Percentiles rank a stretch among this genome's conserved stretches.
Evolutionary conservation across 129 eudicot genomes (phyloP).

Genomic region (Lonicera japonica): DNA sequence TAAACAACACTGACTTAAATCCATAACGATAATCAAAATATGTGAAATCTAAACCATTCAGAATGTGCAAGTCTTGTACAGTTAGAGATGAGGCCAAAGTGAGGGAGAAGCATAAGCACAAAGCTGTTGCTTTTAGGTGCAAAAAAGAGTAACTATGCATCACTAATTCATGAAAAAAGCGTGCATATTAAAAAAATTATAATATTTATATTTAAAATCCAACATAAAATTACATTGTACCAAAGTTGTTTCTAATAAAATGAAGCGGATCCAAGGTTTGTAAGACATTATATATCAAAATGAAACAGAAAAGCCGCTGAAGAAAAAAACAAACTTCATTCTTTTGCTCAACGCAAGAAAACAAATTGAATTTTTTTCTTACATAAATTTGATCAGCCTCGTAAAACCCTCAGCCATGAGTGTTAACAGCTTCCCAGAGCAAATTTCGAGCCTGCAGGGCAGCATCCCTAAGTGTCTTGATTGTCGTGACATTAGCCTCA

Average conservation of each 20-base stretch:
- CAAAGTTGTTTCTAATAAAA: background rate
- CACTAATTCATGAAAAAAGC: background rate
- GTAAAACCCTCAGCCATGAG: constrained; percentile 58
- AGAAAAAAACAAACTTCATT: background rate
- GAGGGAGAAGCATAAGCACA: too few relatives aligned
- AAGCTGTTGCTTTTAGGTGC: too few relatives aligned
- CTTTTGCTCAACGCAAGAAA: constrained; percentile 15
- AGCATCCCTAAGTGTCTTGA: constrained; percentile 62
- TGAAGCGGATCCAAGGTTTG: background rate
- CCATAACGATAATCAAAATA: too few relatives aligned
- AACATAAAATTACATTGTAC: constrained; percentile 1
- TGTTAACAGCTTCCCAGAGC: constrained; percentile 92
- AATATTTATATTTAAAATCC: background rate
- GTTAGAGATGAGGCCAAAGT: too few relatives aligned
- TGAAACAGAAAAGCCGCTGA: background rate
- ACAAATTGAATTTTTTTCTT: constrained; percentile 4
- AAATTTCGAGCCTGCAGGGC: constrained; percentile 80
- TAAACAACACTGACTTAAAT: too few relatives aligned
- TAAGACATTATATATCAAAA: background rate
- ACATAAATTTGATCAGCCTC: background rate
- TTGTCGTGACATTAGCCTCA: constrained; percentile 63
- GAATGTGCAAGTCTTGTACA: too few relatives aligned
- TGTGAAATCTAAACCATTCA: too few relatives aligned
- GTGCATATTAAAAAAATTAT: background rate
- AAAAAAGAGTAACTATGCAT: too few relatives aligned